phyloP scores from a whole-genome alignment of 2,329 filamentous ascomycete genomes.

The Didymosphaeria variabile region DNA sequence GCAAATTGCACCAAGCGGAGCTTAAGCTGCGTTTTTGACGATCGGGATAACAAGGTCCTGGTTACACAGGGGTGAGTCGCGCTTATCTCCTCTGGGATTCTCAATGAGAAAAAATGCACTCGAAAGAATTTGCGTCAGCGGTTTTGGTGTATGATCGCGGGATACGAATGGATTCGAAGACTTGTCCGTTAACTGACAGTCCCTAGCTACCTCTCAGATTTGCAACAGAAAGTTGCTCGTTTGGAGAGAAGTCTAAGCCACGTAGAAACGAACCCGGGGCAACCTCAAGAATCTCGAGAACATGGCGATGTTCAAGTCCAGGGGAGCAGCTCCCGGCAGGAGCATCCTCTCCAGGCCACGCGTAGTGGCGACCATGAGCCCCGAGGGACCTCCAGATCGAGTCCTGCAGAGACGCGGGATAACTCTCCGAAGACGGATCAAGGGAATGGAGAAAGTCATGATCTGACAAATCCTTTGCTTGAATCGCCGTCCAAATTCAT shows the following conservation, averaged over 20 bases:
- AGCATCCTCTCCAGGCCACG: slow-evolving; percentile 14
- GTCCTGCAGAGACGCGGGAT: slow-evolving; percentile 27
- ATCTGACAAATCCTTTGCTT: slow-evolving; percentile 37
- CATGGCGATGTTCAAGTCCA: slow-evolving; percentile 13
- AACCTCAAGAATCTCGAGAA: slow-evolving; percentile 3
- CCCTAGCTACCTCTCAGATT: slow-evolving; percentile 37
- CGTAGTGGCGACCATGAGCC: slow-evolving; percentile 26
- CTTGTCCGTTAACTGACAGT: background rate
- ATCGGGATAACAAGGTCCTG: slow-evolving; percentile 44
- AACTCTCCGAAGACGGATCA: slow-evolving; percentile 31
- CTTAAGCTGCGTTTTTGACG: slow-evolving; percentile 38
- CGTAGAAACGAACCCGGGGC: slow-evolving; percentile 5
- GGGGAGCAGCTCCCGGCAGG: slow-evolving; percentile 17
- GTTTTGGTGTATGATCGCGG: background rate
- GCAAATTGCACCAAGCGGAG: slow-evolving; percentile 39
- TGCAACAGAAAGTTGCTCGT: slow-evolving; percentile 33
- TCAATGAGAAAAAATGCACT: too few relatives aligned
- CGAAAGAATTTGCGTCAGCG: too few relatives aligned
- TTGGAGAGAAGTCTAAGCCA: slow-evolving; percentile 23
- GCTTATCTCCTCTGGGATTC: background rate
- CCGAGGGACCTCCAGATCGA: slow-evolving; percentile 25
- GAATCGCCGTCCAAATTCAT: slow-evolving; percentile 39
- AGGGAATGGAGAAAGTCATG: slow-evolving; percentile 26
- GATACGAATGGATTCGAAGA: too few relatives aligned
- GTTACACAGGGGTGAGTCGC: slow-evolving; percentile 37